These are phyloP conservation scores for Paecilomyces sp. DNA, from an alignment of 2,329 filamentous ascomycete genomes.

Conservation along the genomic window DNA sequence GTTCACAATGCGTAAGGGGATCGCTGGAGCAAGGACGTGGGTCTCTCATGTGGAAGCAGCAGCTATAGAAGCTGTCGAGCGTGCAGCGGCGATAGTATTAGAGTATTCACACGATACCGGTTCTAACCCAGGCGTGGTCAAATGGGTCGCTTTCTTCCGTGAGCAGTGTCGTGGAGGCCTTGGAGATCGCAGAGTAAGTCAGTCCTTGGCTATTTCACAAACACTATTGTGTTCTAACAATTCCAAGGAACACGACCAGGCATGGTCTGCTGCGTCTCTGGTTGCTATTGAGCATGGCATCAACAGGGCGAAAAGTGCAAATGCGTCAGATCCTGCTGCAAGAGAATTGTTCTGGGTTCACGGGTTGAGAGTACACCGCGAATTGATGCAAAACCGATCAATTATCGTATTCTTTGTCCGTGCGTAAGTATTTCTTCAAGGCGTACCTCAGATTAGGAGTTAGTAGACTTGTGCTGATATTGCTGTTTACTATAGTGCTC, in stretches of 20 bases:
- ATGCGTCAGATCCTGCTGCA: neutral
- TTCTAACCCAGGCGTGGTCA: slow-evolving; percentile 2
- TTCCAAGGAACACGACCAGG: neutral
- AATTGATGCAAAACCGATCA: neutral
- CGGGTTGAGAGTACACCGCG: neutral
- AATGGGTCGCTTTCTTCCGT: slow-evolving; percentile 1
- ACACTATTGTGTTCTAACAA: neutral
- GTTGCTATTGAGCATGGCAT: neutral
- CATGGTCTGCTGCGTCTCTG: neutral
- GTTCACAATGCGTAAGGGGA: slow-evolving; percentile 14
- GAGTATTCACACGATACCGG: slow-evolving; percentile 4
- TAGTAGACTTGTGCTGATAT: neutral
- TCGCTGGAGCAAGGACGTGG: slow-evolving; percentile 11
- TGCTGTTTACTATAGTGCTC: slow-evolving; percentile 3
- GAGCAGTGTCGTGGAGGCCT: neutral
- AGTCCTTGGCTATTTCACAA: neutral
- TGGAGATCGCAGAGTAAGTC: neutral
- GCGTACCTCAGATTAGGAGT: neutral
- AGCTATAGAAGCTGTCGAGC: slow-evolving; percentile 2
- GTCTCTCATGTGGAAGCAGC: slow-evolving; percentile 10
- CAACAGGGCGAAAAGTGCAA: neutral
- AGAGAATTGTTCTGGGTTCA: neutral
- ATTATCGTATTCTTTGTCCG: neutral
- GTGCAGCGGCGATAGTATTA: slow-evolving; percentile 5
- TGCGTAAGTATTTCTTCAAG: neutral